Evolutionary conservation across 2,329 filamentous ascomycete genomes (phyloP).

Genomic region (Colletotrichum sp.): DNA sequence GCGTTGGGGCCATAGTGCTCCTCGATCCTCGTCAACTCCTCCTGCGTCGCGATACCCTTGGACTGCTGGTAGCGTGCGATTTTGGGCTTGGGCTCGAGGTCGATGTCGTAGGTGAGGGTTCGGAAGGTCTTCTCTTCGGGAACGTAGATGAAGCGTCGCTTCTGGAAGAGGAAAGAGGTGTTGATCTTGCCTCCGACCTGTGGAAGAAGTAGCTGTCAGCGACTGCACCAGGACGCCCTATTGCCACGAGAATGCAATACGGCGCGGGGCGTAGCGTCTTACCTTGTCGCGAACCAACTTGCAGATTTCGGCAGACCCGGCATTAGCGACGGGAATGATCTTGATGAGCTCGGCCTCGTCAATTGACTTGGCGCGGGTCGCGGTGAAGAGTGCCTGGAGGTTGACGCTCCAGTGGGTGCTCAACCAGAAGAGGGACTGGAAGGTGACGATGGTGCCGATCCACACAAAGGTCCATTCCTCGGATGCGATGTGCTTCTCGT

Average conservation of each 20-base stretch:
- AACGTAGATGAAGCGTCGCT: constrained; percentile 91
- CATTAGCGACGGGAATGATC: constrained; percentile 87
- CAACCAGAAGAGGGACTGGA: constrained; percentile 90
- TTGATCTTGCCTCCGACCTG: constrained; percentile 76
- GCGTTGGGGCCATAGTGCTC: constrained; percentile 96
- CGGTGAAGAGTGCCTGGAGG: constrained; percentile 81
- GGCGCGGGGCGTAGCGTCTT: neutral
- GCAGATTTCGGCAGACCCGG: constrained; percentile 89
- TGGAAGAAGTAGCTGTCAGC: neutral
- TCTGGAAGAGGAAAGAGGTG: constrained; percentile 94
- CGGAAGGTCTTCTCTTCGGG: constrained; percentile 75
- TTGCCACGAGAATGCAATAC: neutral
- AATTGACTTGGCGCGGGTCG: constrained; percentile 72
- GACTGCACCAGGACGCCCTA: neutral
- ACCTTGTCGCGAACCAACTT: constrained; percentile 74
- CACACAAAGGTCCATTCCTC: constrained; percentile 98
- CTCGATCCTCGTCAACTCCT: constrained; percentile 80
- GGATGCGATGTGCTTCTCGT: constrained; percentile 90
- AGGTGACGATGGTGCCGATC: constrained; percentile 84
- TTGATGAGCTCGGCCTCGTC: constrained; percentile 86
- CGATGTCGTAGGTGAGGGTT: constrained; percentile 83
- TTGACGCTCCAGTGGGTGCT: constrained; percentile 98
- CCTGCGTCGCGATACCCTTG: constrained; percentile 73
- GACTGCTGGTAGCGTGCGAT: constrained; percentile 81
- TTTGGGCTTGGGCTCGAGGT: constrained; percentile 81